Base-by-base conservation (phyloP, 2,329 filamentous ascomycete species). In the Talaromyces sp. region DNA sequence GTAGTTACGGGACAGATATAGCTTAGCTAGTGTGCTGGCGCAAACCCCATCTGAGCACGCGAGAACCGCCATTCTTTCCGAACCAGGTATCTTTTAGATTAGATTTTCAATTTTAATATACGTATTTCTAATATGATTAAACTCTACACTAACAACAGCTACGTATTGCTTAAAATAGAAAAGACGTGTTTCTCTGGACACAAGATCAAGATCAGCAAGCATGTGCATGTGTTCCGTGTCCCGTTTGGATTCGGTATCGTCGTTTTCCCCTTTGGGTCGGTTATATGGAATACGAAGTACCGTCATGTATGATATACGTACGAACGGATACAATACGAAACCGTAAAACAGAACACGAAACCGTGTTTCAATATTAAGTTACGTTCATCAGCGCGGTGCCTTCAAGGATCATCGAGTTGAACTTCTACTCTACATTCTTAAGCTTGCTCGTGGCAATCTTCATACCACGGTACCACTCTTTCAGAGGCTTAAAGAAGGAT, bases 131-230 rank as follows among this genome's bases (percentile, higher is more conserved):
- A 22, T 54, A 19, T 56, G n/a, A 34, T 56, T 56, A 34, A 56
- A 22, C 29, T 54, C 49, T 56, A 15, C 29, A 36, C 53, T 56
- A 53, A 53, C 2, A 31, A 51, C 27, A 53, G 47, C 49, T 31
- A 56, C 5, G 53, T 15, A 15, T 15, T 56, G 29, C 53, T 38
- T 56, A 56, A 56, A 56, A 56, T 56, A 56, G 53, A 36, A 25
- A 19, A 56, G 11, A 36, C 15, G 29, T 27, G 47, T 27, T 29
- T 10, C 25, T 51, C 5, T 29, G 10, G 25, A 29, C 25, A 49
- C 45, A 27, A 49, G 25, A 29, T 53, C 25, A 17, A 34, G 51
- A 34, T 34, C 27, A 54, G 5, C 49, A 54, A 53, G 27, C 25
- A 31, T 31, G 27, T 47, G 45, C 22, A 7, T n/a, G 13, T 13